Evolutionary conservation across 176 grass and related monocot species (phyloP).

Genomic region (Carex scoparia): DNA sequence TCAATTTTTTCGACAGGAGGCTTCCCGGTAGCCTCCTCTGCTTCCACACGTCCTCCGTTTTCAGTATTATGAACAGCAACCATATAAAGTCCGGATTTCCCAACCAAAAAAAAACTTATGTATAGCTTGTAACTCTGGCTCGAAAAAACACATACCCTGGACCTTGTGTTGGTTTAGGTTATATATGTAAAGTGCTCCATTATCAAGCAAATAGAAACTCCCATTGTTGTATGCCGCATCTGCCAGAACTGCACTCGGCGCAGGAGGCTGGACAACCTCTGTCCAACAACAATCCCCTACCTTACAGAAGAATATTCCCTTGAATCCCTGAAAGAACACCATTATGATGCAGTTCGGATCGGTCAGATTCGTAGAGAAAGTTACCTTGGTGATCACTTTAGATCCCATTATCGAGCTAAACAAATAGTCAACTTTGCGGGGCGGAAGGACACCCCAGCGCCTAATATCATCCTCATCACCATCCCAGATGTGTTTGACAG

Average conservation of each 20-base stretch:
- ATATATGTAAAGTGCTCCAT: too few relatives aligned
- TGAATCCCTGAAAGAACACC: not conserved
- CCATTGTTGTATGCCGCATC: not conserved
- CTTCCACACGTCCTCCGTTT: not conserved
- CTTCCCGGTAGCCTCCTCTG: not conserved
- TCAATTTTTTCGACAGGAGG: not conserved
- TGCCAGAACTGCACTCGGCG: not conserved
- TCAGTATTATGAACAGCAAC: not conserved
- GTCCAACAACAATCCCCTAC: not conserved
- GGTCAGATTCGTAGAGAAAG: not conserved
- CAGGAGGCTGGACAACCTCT: too few relatives aligned
- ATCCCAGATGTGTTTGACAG: not conserved
- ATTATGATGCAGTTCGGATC: not conserved
- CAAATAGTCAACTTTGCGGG: too few relatives aligned
- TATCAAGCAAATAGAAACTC: not conserved
- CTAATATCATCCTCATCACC: not conserved
- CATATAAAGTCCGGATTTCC: not conserved
- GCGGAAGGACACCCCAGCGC: not conserved
- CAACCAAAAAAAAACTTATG: not conserved
- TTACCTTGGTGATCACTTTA: not conserved
- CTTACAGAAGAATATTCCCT: not conserved
- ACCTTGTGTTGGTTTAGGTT: not conserved
- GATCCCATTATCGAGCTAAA: not conserved
- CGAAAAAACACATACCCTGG: not conserved
- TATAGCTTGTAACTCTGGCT: not conserved